Conservation (phyloP, 108 stramenopile species). For the Skeletonema marinoi region DNA sequence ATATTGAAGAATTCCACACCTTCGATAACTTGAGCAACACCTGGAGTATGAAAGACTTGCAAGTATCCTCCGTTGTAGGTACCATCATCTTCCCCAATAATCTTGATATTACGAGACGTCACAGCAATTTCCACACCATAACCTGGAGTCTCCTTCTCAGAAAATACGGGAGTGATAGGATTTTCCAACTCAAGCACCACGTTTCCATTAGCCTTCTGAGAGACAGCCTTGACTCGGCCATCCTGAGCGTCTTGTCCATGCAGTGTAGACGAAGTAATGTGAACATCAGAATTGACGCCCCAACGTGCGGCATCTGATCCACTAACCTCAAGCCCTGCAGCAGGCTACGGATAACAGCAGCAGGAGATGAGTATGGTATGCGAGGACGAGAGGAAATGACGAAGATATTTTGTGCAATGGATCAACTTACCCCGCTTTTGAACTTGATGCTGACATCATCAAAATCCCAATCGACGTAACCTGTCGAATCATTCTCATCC, state of each 20-base stretch:
- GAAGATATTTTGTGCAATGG: not conserved
- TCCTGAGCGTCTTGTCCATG: slow-evolving; percentile 42
- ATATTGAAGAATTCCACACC: slow-evolving; percentile 61
- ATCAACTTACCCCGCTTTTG: slow-evolving; percentile 35
- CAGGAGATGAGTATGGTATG: not conserved
- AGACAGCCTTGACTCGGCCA: slow-evolving; percentile 26
- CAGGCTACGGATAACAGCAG: slow-evolving; percentile 4
- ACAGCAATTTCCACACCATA: slow-evolving; percentile 67
- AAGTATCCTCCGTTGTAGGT: slow-evolving; percentile 54
- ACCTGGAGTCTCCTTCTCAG: slow-evolving; percentile 43
- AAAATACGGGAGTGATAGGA: slow-evolving; percentile 45
- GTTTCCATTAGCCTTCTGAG: slow-evolving; percentile 28
- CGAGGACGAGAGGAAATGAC: not conserved
- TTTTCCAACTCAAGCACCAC: slow-evolving; percentile 44
- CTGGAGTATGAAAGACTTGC: slow-evolving; percentile 62
- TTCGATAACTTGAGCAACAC: slow-evolving; percentile 55
- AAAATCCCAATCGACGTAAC: slow-evolving; percentile 29
- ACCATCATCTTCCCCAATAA: slow-evolving; percentile 48
- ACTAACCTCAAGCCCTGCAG: slow-evolving; percentile 34
- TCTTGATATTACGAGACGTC: slow-evolving; percentile 64
- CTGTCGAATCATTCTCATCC: slow-evolving; percentile 8
- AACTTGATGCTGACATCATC: slow-evolving; percentile 49
- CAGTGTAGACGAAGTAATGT: slow-evolving; percentile 62
- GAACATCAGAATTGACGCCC: slow-evolving; percentile 52
- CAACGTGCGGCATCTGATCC: slow-evolving; percentile 26